Evolutionary conservation across 2,329 filamentous ascomycete genomes (phyloP), one percentile per base, ranked within the genome.

Genomic region (Ilyonectria sp.): DNA sequence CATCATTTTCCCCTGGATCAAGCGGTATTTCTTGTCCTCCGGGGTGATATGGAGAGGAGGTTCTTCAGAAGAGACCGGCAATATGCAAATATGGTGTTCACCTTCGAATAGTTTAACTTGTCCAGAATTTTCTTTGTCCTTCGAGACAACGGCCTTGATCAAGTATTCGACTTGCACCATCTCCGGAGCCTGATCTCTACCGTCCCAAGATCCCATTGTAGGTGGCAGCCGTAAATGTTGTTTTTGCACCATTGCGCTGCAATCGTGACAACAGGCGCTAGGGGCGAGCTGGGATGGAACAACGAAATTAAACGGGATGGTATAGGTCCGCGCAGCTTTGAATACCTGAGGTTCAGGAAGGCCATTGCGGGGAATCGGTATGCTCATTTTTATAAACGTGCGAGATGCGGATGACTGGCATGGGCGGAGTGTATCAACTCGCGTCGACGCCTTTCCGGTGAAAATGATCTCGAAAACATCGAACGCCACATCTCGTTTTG

Each of bases 181-280:
- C 21, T 74, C 72, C 7, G 71, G 68, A 1, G 63, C 59, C 37
- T 72, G 71, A 5, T 74, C 72, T 17, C 72, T 67, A 4, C 67
- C 69, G 15, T 73, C 62, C 71, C 69, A 74, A 1, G 60, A 35
- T 3, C 72, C 72, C 11, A 73, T 6, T 2, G 70, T 73, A 2
- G 72, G 72, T 1, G 72, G 72, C 4, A 70, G 19, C 8, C 71
- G 66, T 13, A 74, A 53, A 19, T 74, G 72, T 2, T 64, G 52
- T 13, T 74, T 69, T 2, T 65, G 56, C 0, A 74, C 65, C 0
- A 56, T 29, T 0, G 72, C 19, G 5, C 63, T 63, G 11, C 62
- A 60, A 5, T 31, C 4, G 3, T 73, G 67, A 9, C 10, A 70
- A 9, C 72, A 74, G 0, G 72, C 63, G 0, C 72, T 70, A 1